Base-by-base conservation (phyloP, 768 basidiomycete genomes). In the Lyophyllum semitale region DNA sequence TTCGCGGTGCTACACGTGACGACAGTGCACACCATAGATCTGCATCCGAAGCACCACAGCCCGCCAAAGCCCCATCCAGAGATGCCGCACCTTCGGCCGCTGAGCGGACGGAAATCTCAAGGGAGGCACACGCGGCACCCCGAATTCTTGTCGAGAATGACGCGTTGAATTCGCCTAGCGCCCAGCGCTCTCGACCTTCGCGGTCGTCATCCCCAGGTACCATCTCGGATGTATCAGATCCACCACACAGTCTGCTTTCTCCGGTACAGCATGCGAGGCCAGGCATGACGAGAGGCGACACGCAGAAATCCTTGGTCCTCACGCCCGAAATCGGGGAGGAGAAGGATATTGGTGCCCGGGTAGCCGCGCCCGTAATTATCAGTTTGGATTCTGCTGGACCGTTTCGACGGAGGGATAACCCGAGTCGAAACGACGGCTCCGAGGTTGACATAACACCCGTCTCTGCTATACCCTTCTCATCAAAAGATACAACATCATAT, bases 311-410 rank as follows among this genome's bases (percentile, higher is more conserved):
- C 54, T 72, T 70, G 49, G 75, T 82, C 56, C 68, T 77, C 30
- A 89, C 87, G 22, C 86, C 87, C 22, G 78, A 73, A 59, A 85
- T 87, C 59, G 86, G 87, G 42, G 76, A 87, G 59, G 71, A 71
- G 53, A 88, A 87, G 63, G 77, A 83, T 56, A 78, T 88, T 55
- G 73, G 73, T 58, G 71, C 77, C 35, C 84, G 82, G 32, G 85
- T 89, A 38, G 84, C 85, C 46, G 79, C 81, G 30, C 87, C 88
- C 37, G 77, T 87, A 13, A 73, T 88, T 29, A 73, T 85, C 58
- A 79, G 72, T 53, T 66, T 86, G 50, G 71, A 69, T 9, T 63
- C 62, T n/a, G 62, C 60, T 37, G 44, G 54, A 20, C 43, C 54
- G 8, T 53, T 63, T 32, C 58, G 51, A 41, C 43, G 54, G 33